Conservation (phyloP, 2,329 filamentous ascomycete genomes). For the Onygena corvina region DNA sequence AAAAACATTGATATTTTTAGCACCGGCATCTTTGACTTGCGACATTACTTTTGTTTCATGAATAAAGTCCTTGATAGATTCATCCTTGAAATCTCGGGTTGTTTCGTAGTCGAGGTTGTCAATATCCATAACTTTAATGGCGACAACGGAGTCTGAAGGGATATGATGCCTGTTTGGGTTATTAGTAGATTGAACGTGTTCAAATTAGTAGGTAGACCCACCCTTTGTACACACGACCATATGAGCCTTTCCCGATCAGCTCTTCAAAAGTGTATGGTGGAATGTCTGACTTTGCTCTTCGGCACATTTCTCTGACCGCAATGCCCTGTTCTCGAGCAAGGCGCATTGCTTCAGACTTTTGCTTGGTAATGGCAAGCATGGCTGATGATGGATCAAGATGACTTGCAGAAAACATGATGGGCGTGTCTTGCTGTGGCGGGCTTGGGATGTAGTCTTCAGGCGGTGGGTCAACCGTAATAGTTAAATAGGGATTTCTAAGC, state of each 20-base stretch:
- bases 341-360: constrained; percentile 38
- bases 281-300: constrained; percentile 32
- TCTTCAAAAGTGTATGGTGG: constrained; percentile 41
- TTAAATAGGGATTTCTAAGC: background rate
- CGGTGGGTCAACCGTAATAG: constrained; percentile 1
- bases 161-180: constrained; percentile 23
- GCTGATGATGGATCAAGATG: constrained; percentile 33
- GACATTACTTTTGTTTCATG: constrained; percentile 52
- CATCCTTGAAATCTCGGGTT: constrained; percentile 36
- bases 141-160: constrained; percentile 34
- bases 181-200: constrained; percentile 8
- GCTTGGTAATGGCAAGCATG: constrained; percentile 36
- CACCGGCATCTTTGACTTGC: constrained; percentile 50
- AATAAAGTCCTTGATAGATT: constrained; percentile 44
- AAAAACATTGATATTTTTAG: constrained; percentile 52
- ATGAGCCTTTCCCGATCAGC: constrained; percentile 41
- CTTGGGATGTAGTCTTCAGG: background rate
- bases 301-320: constrained; percentile 37
- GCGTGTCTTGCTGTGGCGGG: background rate
- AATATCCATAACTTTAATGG: constrained; percentile 42
- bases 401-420: constrained; percentile 21
- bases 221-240: constrained; percentile 42
- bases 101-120: constrained; percentile 39
- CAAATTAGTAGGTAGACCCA: constrained; percentile 15
- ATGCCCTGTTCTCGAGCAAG: constrained; percentile 36